Evolutionary conservation across 2,329 filamentous ascomycete genomes (phyloP), one percentile per base, ranked within the genome.

Genomic region (Pleurostoma richardsiae): DNA sequence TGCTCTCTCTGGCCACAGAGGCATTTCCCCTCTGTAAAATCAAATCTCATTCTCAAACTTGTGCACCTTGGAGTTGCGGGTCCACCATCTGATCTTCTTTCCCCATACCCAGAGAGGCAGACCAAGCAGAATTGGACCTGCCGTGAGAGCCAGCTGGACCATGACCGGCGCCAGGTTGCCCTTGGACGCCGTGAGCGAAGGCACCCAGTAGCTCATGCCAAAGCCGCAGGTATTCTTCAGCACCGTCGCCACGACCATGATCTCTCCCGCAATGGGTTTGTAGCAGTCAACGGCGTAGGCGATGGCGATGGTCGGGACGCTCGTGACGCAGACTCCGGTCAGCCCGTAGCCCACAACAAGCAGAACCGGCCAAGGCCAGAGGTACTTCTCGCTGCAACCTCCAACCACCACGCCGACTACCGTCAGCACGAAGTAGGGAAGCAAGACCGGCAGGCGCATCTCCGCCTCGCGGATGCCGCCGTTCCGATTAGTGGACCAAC

Each of bases 191-290:
- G 69, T 67, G 77, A 48, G 30, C 3, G 42, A 11, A 2, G 46
- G 41, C 29, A 48, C 46, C 46, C 46, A 48, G 27, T 48, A 48
- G 27, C 42, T 44, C 46, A 48, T 48, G 26, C 29, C 42, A 38
- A 48, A 48, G 1, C 80, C 80, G 77, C 78, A 82, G 0, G 83
- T 46, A 47, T 83, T 83, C 66, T 84, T 84, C 56, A 82, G 81
- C 41, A 84, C 78, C 0, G 80, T 84, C 52, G 82, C 76, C 6
- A 73, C 68, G 0, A 83, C 79, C 57, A 84, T 80, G 42, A 84
- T 64, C 3, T 70, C 73, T 3, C 80, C 80, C 0, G 80, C 72
- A 3, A 83, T 75, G 0, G 80, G 78, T 59, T 84, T 84, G 61
- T 85, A 84, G 33, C 70, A 76, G 57, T 84, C 81, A 11, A 84